These are phyloP conservation scores for Paramecium tetraurelia DNA, from an alignment of 73 alveolate genomes.

Conservation along the genomic window DNA sequence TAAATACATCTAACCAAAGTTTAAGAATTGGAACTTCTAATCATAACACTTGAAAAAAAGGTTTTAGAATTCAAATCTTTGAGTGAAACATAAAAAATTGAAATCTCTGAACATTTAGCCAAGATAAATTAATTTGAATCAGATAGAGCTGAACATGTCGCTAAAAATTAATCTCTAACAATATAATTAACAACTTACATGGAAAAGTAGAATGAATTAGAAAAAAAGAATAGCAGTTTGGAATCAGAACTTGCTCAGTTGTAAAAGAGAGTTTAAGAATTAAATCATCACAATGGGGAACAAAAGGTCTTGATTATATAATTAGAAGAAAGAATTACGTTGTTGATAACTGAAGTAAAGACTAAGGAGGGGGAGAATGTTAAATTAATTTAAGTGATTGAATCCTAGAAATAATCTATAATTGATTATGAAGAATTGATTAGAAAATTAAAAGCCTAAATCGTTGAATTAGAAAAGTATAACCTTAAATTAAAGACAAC, in stretches of 20 bases:
- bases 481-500: neutral
- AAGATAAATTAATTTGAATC: neutral
- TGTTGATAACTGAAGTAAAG: neutral
- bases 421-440: neutral
- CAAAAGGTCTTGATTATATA: neutral
- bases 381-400: neutral
- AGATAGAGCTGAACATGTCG: neutral
- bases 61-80: neutral
- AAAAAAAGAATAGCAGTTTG: neutral
- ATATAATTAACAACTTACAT: neutral
- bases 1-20: neutral
- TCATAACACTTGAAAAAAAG: neutral
- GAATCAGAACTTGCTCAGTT: neutral
- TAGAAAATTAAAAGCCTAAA: neutral
- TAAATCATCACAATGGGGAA: neutral
- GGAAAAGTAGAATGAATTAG: neutral
- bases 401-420: neutral
- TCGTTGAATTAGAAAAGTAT: neutral
- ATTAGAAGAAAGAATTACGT: neutral
- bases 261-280: neutral
- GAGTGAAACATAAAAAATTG: neutral
- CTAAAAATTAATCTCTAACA: neutral
- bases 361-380: neutral
- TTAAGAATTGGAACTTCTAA: neutral
- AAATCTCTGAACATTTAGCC: neutral